phyloP scores from a whole-genome alignment of 345 rosid genomes.

The Rubroshorea leprosula region DNA sequence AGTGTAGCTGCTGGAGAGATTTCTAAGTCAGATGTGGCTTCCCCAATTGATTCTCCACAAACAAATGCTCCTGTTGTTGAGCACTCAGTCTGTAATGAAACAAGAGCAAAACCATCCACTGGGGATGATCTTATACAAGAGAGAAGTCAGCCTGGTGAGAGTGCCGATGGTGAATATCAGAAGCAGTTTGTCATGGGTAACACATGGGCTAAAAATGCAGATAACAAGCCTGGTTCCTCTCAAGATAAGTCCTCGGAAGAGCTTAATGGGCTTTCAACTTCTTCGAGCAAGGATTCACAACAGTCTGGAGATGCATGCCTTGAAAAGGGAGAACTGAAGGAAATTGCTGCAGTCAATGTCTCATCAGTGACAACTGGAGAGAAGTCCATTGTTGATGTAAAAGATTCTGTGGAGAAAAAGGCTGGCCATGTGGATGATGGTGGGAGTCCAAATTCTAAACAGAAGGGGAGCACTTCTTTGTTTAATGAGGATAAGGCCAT shows the following conservation, averaged over 20 bases:
- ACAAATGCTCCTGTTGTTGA: conserved; percentile 30
- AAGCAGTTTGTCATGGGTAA: conserved; percentile 23
- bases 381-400: conserved; percentile 20
- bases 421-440: conserved; percentile 22
- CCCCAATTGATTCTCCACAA: conserved; percentile 48
- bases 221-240: conserved; percentile 17
- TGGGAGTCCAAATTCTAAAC: conserved; percentile 24
- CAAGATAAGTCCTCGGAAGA: conserved; percentile 19
- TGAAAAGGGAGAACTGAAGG: conserved; percentile 39
- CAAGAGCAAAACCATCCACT: conserved; percentile 24
- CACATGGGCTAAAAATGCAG: conserved; percentile 23
- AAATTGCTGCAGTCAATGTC: conserved; percentile 14
- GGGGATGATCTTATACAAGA: conserved; percentile 25
- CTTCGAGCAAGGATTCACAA: conserved; percentile 27
- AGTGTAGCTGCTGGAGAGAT: conserved; percentile 93
- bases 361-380: conserved; percentile 15
- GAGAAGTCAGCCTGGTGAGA: conserved; percentile 23
- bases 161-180: conserved; percentile 25
- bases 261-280: conserved; percentile 17
- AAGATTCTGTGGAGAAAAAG: conserved; percentile 28
- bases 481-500: conserved; percentile 29
- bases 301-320: conserved; percentile 31
- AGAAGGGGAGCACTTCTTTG: conserved; percentile 16
- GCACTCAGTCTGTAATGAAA: conserved; percentile 29
- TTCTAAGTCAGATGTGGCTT: conserved; percentile 48